Evolutionary conservation across 768 basidiomycete species (phyloP), one percentile per base, ranked within the genome.

Genomic region (Hemileccinum impolitum): DNA sequence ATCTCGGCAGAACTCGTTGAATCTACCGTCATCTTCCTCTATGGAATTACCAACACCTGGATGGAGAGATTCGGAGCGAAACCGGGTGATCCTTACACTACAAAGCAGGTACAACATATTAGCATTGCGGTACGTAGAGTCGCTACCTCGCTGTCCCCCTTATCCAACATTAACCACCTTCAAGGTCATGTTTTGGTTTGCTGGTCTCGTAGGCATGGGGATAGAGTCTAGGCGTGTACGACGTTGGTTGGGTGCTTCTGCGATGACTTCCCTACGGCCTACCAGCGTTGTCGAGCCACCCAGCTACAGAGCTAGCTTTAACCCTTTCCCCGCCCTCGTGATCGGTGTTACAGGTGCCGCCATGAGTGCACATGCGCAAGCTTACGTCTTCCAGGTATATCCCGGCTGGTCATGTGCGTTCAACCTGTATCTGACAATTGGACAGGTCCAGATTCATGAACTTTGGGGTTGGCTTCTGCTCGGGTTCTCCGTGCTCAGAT

Each of bases 71-170:
- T 95, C 56, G 94, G 94, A 3, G 89, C 85, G 1, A 69, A 77
- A 14, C 70, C 87, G 0, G 90, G 89, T 13, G 85, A 86, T 61
- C 89, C 94, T 13, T 95, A 79, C 70, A 88, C 89, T 2, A 87
- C 92, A 21, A 95, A 93, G 67, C 81, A 96, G 63, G 80, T 96
- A 14, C 92, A 98, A 61, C 95, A 97, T 59, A 94, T 95, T 47
- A 80, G 86, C 47, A 96, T 98, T 55, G 94, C 94, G 59, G 90
- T 86, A 63, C 56, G 78, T 56, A 36, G 42, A 51, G 11, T 18
- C n/a, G 0, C 3, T 19, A 1, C n/a, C 3, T n/a, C 19, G 21
- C n/a, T n/a, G 39, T 45, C 26, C 40, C 15, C 13, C 15, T 14
- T 18, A 13, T 14, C 6, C 37, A 39, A 51, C 43, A 3, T 25